These are phyloP conservation scores for Calonectria ilicicola DNA, from an alignment of 2,329 filamentous ascomycete genomes.

Conservation along the genomic window DNA sequence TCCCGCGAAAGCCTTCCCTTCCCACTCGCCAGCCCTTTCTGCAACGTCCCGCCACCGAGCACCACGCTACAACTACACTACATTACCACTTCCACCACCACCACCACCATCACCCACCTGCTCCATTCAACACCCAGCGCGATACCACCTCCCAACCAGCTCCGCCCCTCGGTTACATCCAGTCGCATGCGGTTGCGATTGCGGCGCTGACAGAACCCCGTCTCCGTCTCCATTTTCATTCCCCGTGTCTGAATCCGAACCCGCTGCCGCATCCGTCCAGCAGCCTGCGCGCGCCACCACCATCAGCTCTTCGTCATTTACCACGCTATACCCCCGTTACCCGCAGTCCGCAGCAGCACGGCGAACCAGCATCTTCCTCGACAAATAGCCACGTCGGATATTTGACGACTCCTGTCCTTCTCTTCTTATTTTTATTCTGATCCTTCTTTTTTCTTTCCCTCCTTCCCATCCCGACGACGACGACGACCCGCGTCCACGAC, in stretches of 20 bases:
- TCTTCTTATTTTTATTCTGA: neutral
- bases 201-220: slow-evolving; percentile 2
- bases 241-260: slow-evolving; percentile 8
- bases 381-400: slow-evolving; percentile 5
- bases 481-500: slow-evolving; percentile 20
- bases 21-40: slow-evolving; percentile 6
- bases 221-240: slow-evolving; percentile 15
- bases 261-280: slow-evolving; percentile 17
- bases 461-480: slow-evolving; percentile 1
- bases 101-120: neutral
- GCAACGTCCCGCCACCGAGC: slow-evolving; percentile 3
- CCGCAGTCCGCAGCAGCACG: slow-evolving; percentile 1
- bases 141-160: neutral
- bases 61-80: neutral
- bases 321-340: slow-evolving; percentile 3
- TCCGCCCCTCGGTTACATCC: slow-evolving; percentile 11
- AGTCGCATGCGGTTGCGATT: slow-evolving; percentile 22
- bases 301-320: slow-evolving; percentile 12
- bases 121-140: slow-evolving; percentile 1
- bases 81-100: neutral
- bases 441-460: neutral
- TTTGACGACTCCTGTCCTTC: neutral
- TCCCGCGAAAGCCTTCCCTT: slow-evolving; percentile 3
- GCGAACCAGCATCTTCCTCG: neutral
- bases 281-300: slow-evolving; percentile 9